phyloP scores from a whole-genome alignment of 495 filamentous ascomycete genomes.

The Hypoxylon lienhwacheense region DNA sequence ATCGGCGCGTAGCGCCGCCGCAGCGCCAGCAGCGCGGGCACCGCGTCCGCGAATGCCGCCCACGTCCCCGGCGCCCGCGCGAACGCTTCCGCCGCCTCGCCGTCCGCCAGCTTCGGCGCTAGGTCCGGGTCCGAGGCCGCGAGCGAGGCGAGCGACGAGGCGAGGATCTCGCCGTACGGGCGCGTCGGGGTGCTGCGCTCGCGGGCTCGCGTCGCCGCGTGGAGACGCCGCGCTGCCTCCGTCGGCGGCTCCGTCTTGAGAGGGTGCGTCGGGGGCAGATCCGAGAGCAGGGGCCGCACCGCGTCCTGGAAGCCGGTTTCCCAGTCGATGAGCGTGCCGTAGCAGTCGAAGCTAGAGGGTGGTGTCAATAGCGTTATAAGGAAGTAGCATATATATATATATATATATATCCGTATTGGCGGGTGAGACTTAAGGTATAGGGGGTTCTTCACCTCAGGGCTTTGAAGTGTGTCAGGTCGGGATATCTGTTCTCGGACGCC shows the following conservation, averaged over 20 bases:
- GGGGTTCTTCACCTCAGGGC: conserved; percentile 29
- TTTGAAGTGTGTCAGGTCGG: conserved; percentile 37
- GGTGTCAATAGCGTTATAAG: conserved; percentile 34
- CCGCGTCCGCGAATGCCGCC: conserved; percentile 67
- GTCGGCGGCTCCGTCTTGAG: conserved; percentile 42
- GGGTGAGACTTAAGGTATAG: background rate
- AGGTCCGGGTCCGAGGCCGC: conserved; percentile 45
- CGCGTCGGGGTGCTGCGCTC: conserved; percentile 54
- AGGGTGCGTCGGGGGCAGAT: conserved; percentile 46
- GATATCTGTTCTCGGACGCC: conserved; percentile 28
- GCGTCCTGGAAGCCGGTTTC: conserved; percentile 47
- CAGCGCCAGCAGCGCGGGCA: conserved; percentile 60
- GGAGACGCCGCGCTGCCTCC: conserved; percentile 39
- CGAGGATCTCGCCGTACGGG: conserved; percentile 61
- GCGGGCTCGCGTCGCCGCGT: conserved; percentile 40
- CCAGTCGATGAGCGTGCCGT: conserved; percentile 83
- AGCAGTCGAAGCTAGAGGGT: conserved; percentile 69
- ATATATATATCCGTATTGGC: background rate
- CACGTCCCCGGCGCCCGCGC: conserved; percentile 61
- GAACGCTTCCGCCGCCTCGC: conserved; percentile 47
- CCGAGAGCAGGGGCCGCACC: conserved; percentile 47
- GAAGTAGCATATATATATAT: background rate
- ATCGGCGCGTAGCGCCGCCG: conserved; percentile 65
- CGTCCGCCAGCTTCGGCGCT: conserved; percentile 38
- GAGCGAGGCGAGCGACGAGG: conserved; percentile 52